Evolutionary conservation across 169 alveolate genomes (phyloP), one percentile per base, ranked within the genome.

Genomic region (Theileria orientalis): DNA sequence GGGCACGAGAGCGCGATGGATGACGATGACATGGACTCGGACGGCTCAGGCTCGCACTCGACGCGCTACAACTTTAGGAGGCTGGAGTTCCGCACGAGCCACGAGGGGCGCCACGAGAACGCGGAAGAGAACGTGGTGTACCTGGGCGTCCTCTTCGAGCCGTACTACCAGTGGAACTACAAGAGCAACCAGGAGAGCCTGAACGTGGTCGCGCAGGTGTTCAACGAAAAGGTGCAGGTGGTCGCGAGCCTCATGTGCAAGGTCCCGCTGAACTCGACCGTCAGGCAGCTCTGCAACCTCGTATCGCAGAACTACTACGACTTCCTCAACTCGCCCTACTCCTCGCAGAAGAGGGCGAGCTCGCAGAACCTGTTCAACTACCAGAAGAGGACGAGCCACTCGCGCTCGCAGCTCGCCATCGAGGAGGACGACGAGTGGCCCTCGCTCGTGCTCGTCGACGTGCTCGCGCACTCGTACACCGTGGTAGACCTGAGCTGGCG

Each of bases 211-310:
- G 87, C 44, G 14, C 87, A 79, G 41, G 30, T 79, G 5, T 79
- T 79, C 71, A 79, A 79, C 73, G 61, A 30, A 29, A 61, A 76
- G 35, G 87, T 66, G 14, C 83, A 79, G 52, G 29, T 51, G 13
- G 32, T 72, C 25, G 82, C 76, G n/a, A 56, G 52, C 23, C 69
- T 74, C 37, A 72, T 79, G 83, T 77, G 83, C 27, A 69, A 66
- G 16, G 78, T 52, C 14, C 67, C 83, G n/a, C 13, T 19, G 35
- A 70, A 61, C 46, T 37, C 29, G 29, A 71, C 82, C 1, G 83
- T 79, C 0, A 72, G 61, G 25, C 69, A 59, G 30, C 37, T 79
- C 1, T 79, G 87, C 73, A 60, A 69, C n/a, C 23, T 42, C 27
- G 67, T 71, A 1, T 56, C 66, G 21, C 32, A 56, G 29, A 19